Evolutionary conservation across 345 rosid species (phyloP).

Genomic region (Rhodamnia argentea): DNA sequence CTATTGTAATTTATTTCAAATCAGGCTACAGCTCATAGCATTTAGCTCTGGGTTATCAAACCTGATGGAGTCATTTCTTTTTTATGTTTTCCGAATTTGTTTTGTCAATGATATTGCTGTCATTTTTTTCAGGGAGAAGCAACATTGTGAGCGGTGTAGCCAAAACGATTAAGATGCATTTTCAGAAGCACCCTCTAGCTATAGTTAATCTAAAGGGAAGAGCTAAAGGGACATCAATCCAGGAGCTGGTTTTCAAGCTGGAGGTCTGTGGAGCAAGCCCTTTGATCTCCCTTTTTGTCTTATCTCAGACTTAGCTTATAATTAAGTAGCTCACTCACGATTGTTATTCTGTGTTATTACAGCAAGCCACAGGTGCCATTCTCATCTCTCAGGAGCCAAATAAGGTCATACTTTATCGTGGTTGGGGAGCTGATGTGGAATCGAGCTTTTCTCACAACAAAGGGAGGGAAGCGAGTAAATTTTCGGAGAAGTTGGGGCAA

Average conservation of each 20-base stretch:
- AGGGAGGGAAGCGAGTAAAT: background rate
- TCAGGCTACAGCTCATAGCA: background rate
- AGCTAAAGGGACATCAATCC: conserved; percentile 89
- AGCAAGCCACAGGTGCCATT: conserved; percentile 84
- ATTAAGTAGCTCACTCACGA: background rate
- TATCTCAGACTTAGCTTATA: background rate
- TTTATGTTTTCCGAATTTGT: background rate
- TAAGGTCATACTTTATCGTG: conserved; percentile 78
- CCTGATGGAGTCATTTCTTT: background rate
- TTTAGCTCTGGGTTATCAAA: background rate
- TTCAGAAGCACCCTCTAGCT: conserved; percentile 70
- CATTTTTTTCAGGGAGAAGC: conserved; percentile 48
- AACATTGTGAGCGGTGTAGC: conserved; percentile 74
- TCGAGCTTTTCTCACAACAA: conserved; percentile 8
- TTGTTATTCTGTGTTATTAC: background rate
- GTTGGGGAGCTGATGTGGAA: conserved; percentile 72
- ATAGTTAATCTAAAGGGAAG: conserved; percentile 86
- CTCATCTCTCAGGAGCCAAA: conserved; percentile 87
- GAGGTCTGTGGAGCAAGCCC: conserved; percentile 33
- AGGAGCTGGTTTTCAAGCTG: conserved; percentile 72
- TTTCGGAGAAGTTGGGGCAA: conserved; percentile 1
- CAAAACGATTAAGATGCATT: conserved; percentile 59
- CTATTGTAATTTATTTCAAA: too few species aligned
- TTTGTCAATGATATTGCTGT: background rate
- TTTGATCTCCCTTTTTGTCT: background rate